Evolutionary conservation across 2,329 filamentous ascomycete species (phyloP), one percentile per base, ranked within the genome.

Genomic region (Pseudogymnoascus sp.): DNA sequence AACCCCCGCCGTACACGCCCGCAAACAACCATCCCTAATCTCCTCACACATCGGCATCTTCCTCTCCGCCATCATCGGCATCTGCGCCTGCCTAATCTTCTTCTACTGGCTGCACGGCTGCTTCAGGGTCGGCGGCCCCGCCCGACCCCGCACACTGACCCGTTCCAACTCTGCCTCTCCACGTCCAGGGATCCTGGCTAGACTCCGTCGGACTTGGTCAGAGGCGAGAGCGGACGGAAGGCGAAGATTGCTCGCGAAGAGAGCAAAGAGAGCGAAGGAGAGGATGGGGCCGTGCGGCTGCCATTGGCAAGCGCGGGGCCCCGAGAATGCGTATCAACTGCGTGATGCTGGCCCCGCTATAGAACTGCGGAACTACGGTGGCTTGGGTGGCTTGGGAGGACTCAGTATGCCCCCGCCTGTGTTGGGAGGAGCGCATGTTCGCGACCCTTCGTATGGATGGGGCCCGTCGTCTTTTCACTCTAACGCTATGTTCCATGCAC

Each of bases 21-120:
- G 50, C n/a, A 56, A 56, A n/a, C 50, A 56, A 26, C 29, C 50
- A 13, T 33, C 29, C 29, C 16, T 56, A 29, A 35, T 33, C 38
- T 61, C 35, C 62, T 53, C 47, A 1, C 62, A 40, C 31, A 38
- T 61, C 59, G 62, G 24, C 4, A 61, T 63, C 44, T 61, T 61
- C 14, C 37, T 63, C 8, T 61, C 38, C 4, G 11, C 47, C 11
- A 29, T 47, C 35, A 11, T 62, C 7, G 59, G 35, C n/a, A 26
- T 61, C 19, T 38, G 33, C 35, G 59, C 38, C 16, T 38, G 35
- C 11, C 19, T 61, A 26, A 38, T 42, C 21, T 37, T 37, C 37
- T 24, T 61, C 19, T 61, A 61, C 59, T 61, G 37, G 33, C 19
- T 61, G 1, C 33, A 38, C 33, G 19, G 33, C 19, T 38, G 21